Evolutionary conservation across 768 basidiomycete genomes (phyloP).

Genomic region (Suillus decipiens): DNA sequence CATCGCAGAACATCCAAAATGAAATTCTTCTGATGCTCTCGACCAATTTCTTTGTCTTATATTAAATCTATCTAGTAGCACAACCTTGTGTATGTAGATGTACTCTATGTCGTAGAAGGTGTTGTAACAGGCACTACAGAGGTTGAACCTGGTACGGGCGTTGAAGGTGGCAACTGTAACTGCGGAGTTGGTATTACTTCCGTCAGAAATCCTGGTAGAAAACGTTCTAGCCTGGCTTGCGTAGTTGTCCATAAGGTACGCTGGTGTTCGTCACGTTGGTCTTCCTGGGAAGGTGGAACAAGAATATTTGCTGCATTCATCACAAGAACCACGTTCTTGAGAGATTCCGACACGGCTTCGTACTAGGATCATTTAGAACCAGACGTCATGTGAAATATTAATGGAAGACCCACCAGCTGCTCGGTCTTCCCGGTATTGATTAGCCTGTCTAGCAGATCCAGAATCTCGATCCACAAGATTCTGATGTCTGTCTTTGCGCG

Average conservation of each 20-base stretch:
- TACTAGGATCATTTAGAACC: constrained; percentile 49
- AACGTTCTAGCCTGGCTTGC: constrained; percentile 83
- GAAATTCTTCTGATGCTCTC: constrained; percentile 45
- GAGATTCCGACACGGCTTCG: constrained; percentile 93
- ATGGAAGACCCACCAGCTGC: constrained; percentile 66
- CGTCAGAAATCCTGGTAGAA: constrained; percentile 86
- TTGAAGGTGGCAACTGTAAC: constrained; percentile 8
- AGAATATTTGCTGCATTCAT: constrained; percentile 91
- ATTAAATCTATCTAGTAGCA: constrained; percentile 11
- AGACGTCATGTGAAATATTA: not conserved
- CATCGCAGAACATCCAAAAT: constrained; percentile 60
- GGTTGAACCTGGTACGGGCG: not conserved
- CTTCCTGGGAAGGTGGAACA: constrained; percentile 51
- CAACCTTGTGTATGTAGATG: constrained; percentile 8
- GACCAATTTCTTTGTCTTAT: constrained; percentile 4
- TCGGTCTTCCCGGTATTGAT: constrained; percentile 86
- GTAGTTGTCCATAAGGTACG: constrained; percentile 83
- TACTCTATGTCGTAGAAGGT: constrained; percentile 14
- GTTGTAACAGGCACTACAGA: constrained; percentile 12
- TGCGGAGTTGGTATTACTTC: constrained; percentile 58
- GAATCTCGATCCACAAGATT: constrained; percentile 83
- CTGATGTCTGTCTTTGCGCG: constrained; percentile 61
- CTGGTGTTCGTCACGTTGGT: constrained; percentile 58
- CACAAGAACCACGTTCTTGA: constrained; percentile 95
- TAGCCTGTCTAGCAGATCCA: constrained; percentile 86